Percentiles rank a stretch among this genome's conserved stretches.
phyloP scores from a whole-genome alignment of 495 filamentous ascomycete genomes.

The Aspergillus sparsus region DNA sequence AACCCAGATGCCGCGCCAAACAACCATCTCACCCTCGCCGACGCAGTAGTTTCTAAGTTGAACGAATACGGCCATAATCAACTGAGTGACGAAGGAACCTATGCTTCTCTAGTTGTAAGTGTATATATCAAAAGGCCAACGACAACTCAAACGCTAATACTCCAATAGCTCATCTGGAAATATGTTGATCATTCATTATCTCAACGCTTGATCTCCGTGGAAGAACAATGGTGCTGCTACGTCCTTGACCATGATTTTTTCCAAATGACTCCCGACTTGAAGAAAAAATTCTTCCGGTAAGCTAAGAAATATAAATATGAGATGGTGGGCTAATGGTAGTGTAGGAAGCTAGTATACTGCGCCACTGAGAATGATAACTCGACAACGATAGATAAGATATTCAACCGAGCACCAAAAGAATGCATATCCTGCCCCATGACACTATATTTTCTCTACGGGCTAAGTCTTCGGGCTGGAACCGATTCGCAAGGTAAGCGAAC shows the following conservation, averaged over 20 bases:
- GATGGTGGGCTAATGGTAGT: slow-evolving; percentile 17
- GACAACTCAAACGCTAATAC: slow-evolving; percentile 19
- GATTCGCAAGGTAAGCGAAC: slow-evolving; percentile 47
- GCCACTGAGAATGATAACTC: slow-evolving; percentile 57
- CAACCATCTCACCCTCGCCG: slow-evolving; percentile 32
- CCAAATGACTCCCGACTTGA: slow-evolving; percentile 60
- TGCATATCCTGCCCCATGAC: slow-evolving; percentile 62
- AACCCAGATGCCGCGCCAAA: slow-evolving; percentile 26
- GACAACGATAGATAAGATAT: slow-evolving; percentile 53
- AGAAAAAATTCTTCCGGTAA: slow-evolving; percentile 68
- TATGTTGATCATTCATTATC: slow-evolving; percentile 58
- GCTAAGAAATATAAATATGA: slow-evolving; percentile 7
- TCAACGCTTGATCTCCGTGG: slow-evolving; percentile 51
- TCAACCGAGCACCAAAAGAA: slow-evolving; percentile 60
- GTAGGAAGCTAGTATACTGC: slow-evolving; percentile 71
- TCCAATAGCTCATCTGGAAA: slow-evolving; percentile 73
- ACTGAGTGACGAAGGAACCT: slow-evolving; percentile 58
- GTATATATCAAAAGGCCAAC: neutral
- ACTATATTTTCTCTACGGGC: slow-evolving; percentile 72
- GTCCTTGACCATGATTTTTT: slow-evolving; percentile 64
- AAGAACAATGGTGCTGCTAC: slow-evolving; percentile 71
- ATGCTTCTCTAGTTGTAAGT: slow-evolving; percentile 70
- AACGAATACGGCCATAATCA: slow-evolving; percentile 30
- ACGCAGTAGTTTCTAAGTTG: slow-evolving; percentile 42
- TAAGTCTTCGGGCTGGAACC: slow-evolving; percentile 63